A percentile compares a stretch with the other conserved stretches of the same genome.
Evolutionary conservation across 805 yeast genomes (phyloP).

Genomic region (Komagataella mondaviorum): DNA sequence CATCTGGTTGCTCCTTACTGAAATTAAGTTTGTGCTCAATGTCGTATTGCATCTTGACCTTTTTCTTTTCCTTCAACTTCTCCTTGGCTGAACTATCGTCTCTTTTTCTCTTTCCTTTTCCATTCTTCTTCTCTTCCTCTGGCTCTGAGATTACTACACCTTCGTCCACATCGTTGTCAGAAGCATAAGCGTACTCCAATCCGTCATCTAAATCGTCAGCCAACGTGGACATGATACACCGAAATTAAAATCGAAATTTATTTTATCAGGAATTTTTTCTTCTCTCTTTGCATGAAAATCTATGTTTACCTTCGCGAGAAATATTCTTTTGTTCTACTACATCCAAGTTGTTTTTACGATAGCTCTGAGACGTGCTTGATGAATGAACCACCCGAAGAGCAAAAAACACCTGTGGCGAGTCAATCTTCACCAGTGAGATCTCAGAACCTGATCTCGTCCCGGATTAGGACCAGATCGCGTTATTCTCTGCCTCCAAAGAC

Average conservation of each 20-base stretch:
- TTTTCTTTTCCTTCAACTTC: constrained; percentile 50
- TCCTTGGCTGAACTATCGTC: constrained; percentile 14
- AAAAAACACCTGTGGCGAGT: background rate
- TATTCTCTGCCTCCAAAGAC: background rate
- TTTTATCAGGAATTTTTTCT: constrained; percentile 1
- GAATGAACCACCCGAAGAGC: background rate
- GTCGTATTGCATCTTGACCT: constrained; percentile 53
- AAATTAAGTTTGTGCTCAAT: constrained; percentile 40
- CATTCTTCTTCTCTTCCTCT: constrained; percentile 12
- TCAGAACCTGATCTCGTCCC: background rate
- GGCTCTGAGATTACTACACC: constrained; percentile 20
- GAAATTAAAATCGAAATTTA: background rate
- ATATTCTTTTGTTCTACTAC: background rate
- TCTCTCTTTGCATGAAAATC: background rate
- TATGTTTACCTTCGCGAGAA: background rate
- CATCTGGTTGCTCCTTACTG: constrained; percentile 40
- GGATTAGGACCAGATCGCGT: background rate
- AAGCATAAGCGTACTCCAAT: constrained; percentile 40
- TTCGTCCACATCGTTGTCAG: constrained; percentile 22
- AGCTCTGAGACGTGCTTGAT: background rate
- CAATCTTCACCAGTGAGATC: background rate
- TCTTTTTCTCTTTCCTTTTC: constrained; percentile 13
- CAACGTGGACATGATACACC: constrained; percentile 4
- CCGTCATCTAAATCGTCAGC: constrained; percentile 79
- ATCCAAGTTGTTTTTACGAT: background rate